These are phyloP conservation scores for Rhodotorula sp. DNA, from an alignment of 1,284 basidiomycete species.

Conservation along the genomic window DNA sequence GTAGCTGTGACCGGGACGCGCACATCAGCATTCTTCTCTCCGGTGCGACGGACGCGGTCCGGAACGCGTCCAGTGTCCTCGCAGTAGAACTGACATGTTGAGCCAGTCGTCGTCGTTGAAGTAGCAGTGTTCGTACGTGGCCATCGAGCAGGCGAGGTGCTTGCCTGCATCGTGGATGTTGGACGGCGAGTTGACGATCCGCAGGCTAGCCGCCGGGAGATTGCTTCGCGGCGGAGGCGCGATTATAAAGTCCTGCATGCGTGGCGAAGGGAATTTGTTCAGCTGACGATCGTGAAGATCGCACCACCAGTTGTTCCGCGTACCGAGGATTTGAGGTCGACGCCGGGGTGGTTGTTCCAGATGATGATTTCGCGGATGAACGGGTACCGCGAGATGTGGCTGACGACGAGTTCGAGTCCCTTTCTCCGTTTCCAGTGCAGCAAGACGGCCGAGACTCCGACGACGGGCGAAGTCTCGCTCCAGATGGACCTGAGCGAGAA, in stretches of 20 bases:
- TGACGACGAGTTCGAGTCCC: conserved; percentile 35
- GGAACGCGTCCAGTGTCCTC: background rate
- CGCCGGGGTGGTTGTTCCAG: conserved; percentile 43
- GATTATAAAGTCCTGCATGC: conserved; percentile 24
- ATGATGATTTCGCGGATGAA: conserved; percentile 44
- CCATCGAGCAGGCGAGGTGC: conserved; percentile 39
- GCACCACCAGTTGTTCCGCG: background rate
- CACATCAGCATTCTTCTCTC: background rate
- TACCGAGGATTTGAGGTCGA: conserved; percentile 11
- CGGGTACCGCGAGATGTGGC: conserved; percentile 35
- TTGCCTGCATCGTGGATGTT: conserved; percentile 36
- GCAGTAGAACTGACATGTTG: conserved; percentile 10
- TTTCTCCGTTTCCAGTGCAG: conserved; percentile 33
- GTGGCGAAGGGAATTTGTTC: background rate
- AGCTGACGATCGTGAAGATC: too few species aligned
- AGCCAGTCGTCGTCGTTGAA: conserved; percentile 39
- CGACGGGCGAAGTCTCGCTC: conserved; percentile 11
- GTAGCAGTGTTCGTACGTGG: conserved; percentile 36
- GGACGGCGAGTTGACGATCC: conserved; percentile 43
- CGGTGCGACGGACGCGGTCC: background rate
- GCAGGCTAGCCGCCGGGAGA: conserved; percentile 26
- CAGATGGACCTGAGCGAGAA: conserved; percentile 18
- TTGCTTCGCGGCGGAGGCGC: conserved; percentile 5
- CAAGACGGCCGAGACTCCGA: conserved; percentile 33
- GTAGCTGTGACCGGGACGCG: background rate